phyloP scores from a whole-genome alignment of 345 rosid species.

The Pseudoturritis turrita region DNA sequence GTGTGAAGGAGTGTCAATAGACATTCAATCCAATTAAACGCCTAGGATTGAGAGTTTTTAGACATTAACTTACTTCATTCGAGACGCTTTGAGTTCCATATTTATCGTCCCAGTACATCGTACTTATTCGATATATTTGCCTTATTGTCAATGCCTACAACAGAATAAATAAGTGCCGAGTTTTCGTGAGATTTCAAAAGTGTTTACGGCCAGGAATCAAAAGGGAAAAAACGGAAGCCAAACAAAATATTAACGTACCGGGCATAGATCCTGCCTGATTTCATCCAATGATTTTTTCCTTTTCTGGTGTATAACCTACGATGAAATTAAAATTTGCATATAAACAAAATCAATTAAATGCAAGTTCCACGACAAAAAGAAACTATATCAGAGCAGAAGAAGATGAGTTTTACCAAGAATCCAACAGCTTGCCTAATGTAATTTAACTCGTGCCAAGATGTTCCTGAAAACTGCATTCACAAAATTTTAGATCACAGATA shows the following conservation, averaged over 20 bases:
- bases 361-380: background rate
- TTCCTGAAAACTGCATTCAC: constrained; percentile 77
- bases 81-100: constrained; percentile 98
- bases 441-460: constrained; percentile 96
- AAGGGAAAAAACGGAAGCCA: background rate
- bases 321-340: constrained; percentile 11
- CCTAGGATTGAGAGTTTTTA: background rate
- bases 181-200: background rate
- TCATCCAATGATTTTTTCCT: constrained; percentile 86
- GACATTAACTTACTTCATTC: constrained; percentile 57
- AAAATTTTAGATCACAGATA: constrained; percentile 28
- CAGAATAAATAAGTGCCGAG: background rate
- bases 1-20: background rate
- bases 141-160: constrained; percentile 79
- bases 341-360: background rate
- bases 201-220: background rate
- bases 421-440: constrained; percentile 99
- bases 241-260: constrained; percentile 43
- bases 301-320: constrained; percentile 96
- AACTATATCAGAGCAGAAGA: constrained; percentile 5
- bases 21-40: background rate
- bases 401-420: constrained; percentile 60
- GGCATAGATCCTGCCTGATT: constrained; percentile 89
- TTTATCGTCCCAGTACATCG: constrained; percentile 99
- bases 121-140: constrained; percentile 95